A percentile compares a stretch with the other conserved stretches of the same genome.
Conservation (phyloP, 441 rosid genomes). For the Euphorbia celastroides region DNA sequence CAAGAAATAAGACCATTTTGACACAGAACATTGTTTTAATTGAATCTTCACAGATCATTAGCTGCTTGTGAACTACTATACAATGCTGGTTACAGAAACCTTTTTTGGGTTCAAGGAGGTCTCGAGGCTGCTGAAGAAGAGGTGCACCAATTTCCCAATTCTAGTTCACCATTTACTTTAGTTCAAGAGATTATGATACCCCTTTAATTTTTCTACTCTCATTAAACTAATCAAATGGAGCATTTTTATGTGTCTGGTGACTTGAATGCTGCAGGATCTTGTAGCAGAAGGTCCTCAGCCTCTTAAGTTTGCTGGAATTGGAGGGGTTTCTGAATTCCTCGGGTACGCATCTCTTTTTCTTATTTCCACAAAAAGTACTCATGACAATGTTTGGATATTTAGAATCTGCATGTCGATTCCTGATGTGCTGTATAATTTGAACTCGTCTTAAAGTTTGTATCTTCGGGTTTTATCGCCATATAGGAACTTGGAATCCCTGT, state of each 20-base stretch:
- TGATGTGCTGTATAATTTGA: neutral
- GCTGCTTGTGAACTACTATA: slow-evolving; percentile 82
- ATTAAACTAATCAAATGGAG: slow-evolving; percentile 3
- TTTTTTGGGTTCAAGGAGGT: slow-evolving; percentile 95
- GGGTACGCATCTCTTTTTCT: slow-evolving; percentile 46
- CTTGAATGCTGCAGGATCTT: slow-evolving; percentile 58
- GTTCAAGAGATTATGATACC: no score
- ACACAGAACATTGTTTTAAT: slow-evolving; percentile 6
- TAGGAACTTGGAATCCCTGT: no score
- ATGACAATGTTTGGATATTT: neutral
- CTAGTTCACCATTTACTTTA: no score
- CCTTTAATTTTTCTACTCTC: neutral
- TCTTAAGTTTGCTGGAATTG: slow-evolving; percentile 83
- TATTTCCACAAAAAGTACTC: neutral
- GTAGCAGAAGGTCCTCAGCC: slow-evolving; percentile 74
- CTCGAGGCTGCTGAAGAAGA: slow-evolving; percentile 85
- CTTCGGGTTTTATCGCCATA: no score
- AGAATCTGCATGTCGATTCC: neutral
- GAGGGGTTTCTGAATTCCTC: slow-evolving; percentile 84
- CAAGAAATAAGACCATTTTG: neutral
- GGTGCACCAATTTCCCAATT: slow-evolving; percentile 31
- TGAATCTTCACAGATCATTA: slow-evolving; percentile 54
- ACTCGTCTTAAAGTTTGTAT: no score
- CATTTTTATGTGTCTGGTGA: slow-evolving; percentile 8
- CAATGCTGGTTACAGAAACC: slow-evolving; percentile 72